A percentile compares a stretch with the other conserved stretches of the same genome.
phyloP scores from a whole-genome alignment of 1,139 yeast species.

The Eremothecium sinecaudum region DNA sequence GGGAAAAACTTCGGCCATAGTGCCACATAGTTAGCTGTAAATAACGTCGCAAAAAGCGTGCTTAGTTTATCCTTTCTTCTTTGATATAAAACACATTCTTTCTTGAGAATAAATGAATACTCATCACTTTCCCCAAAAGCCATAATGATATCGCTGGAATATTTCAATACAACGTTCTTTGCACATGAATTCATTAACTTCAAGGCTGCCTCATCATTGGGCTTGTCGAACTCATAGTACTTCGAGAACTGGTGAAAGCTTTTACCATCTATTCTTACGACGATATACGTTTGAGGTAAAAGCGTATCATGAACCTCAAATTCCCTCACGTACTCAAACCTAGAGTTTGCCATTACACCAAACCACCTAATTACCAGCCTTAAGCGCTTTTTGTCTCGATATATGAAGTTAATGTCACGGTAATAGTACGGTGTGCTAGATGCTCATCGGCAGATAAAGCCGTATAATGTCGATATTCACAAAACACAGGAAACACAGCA shows the following conservation, averaged over 20 bases:
- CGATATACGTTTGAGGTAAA: conserved; percentile 72
- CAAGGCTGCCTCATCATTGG: conserved; percentile 74
- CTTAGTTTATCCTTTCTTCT: conserved; percentile 71
- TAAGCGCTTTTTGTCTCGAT: no score
- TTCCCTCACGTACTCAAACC: conserved; percentile 74
- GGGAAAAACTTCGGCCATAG: conserved; percentile 60
- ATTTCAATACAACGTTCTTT: conserved; percentile 36
- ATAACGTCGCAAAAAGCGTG: conserved; percentile 71
- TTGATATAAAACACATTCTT: conserved; percentile 59
- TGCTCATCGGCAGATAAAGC: no score
- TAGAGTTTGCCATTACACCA: conserved; percentile 60
- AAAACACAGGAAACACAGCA: no score
- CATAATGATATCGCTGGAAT: conserved; percentile 62
- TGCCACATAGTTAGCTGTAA: conserved; percentile 64
- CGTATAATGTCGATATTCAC: no score
- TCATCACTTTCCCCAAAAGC: conserved; percentile 97
- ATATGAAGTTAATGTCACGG: no score
- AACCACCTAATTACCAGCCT: no score
- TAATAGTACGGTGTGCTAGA: no score
- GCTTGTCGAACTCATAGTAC: conserved; percentile 67
- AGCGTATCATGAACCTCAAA: conserved; percentile 70
- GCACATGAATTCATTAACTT: conserved; percentile 80
- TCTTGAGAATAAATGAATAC: conserved; percentile 67
- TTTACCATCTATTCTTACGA: conserved; percentile 85
- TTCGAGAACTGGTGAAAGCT: conserved; percentile 84